phyloP scores from a whole-genome alignment of 2,329 filamentous ascomycete species.

The Lasiodiplodia citricola region DNA sequence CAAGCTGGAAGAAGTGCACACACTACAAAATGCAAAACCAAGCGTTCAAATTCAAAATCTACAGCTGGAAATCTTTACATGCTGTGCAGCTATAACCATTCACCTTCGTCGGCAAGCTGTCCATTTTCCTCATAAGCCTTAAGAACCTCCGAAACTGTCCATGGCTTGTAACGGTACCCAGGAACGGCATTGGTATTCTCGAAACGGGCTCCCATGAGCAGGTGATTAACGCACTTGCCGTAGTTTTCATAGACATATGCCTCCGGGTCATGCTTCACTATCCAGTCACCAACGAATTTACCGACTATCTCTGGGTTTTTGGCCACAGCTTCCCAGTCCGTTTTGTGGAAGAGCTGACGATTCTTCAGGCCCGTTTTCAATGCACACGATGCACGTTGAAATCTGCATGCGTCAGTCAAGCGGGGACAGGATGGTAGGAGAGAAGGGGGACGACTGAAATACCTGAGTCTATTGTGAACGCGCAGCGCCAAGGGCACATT shows the following conservation, averaged over 20 bases:
- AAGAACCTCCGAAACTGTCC: conserved; percentile 26
- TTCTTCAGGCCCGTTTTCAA: conserved; percentile 43
- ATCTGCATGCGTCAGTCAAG: conserved; percentile 12
- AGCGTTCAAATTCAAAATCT: too few species aligned
- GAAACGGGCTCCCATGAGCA: background rate
- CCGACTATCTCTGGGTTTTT: background rate
- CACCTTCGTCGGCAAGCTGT: background rate
- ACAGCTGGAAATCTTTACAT: too few species aligned
- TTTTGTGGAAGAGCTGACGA: conserved; percentile 43
- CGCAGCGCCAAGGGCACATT: conserved; percentile 38
- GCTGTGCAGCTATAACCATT: background rate
- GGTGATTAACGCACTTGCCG: background rate
- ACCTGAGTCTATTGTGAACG: conserved; percentile 41
- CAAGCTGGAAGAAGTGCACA: too few species aligned
- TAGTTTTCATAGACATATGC: background rate
- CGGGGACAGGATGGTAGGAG: too few species aligned
- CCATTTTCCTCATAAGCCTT: background rate
- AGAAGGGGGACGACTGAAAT: too few species aligned
- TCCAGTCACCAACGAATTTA: background rate
- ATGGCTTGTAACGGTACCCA: background rate
- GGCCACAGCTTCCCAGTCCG: conserved; percentile 31
- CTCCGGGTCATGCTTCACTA: background rate
- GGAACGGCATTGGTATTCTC: background rate
- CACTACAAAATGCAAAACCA: too few species aligned
- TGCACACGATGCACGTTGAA: conserved; percentile 37